Evolutionary conservation across 23 red algal species (phyloP).

Genomic region (Gracilaria gracilis): DNA sequence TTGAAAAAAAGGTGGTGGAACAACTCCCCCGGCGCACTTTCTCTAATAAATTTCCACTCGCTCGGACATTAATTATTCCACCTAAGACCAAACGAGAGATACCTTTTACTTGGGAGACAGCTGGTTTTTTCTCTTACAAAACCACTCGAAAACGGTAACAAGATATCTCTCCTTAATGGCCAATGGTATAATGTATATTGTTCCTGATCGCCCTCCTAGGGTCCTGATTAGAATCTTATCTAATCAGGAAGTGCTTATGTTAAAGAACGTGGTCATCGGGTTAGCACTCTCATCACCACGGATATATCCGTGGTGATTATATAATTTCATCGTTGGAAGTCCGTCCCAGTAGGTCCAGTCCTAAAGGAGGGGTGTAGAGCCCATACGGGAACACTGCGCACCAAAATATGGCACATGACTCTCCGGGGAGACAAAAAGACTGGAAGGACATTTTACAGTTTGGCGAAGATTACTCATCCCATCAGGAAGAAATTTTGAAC

Average conservation of each 20-base stretch:
- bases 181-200: conserved; percentile 22
- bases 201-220: background rate
- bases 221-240: conserved; percentile 12
- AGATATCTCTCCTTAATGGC: conserved; percentile 10
- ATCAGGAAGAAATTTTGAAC: background rate
- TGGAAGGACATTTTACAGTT: background rate
- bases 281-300: background rate
- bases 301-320: background rate
- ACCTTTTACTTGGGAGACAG: background rate
- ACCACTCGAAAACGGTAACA: conserved; percentile 28
- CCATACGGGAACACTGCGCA: background rate
- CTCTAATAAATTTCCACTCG: too few relatives aligned
- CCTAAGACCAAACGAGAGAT: conserved; percentile 16
- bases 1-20: too few relatives aligned
- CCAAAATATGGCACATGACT: background rate
- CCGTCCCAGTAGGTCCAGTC: background rate
- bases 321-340: too few relatives aligned
- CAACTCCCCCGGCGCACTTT: too few relatives aligned
- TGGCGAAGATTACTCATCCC: background rate
- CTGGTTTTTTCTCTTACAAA: conserved; percentile 31
- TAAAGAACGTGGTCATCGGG: background rate
- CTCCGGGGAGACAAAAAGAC: background rate
- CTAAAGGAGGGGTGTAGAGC: background rate
- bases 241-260: background rate
- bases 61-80: conserved; percentile 24